Base-by-base conservation (phyloP, 805 yeast species). In the Ogataea methylovora region DNA sequence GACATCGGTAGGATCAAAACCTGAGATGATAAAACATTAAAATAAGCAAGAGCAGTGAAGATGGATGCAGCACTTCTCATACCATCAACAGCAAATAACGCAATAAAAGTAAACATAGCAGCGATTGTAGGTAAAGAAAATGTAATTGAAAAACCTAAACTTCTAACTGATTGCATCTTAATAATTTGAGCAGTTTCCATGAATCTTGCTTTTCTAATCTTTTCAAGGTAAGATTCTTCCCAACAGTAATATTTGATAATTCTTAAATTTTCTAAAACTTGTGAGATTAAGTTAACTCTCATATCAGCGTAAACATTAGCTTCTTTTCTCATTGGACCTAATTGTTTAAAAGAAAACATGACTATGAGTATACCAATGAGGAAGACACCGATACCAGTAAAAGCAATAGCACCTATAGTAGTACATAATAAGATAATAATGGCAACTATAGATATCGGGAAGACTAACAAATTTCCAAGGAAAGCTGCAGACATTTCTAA, bases 171-270 rank as follows among this genome's bases (percentile, higher is more conserved):
- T 46, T 83, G 88, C 65, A 84, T 68, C 30, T 58, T 61, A 39
- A 76, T 67, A 25, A 87, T 64, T 27, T 64, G 54, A 3, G 48
- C 43, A 67, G 82, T 77, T 57, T 87, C 96, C 13, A 58, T 49
- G 1, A 51, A 46, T 57, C 97, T 73, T 10, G 72, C 65, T 4
- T 61, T 64, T 18, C 69, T 48, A 24, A 88, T 69, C 34, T 67
- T 66, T 9, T 67, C 55, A 39, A 69, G 65, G 51, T 84, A 88
- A 1, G 95, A 84, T 27, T 66, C 67, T 53, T 88, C 97, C 96
- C 96, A 88, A 4, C 92, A 80, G 53, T 87, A 88, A 49, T 73
- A 80, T 61, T 88, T 88, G 55, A 88, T 81, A 58, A 79, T 69
- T 53, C 82, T 84, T 65, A 86, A 73, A 41, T 82, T 79, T 51